phyloP scores from a whole-genome alignment of 2,329 filamentous ascomycete species.

The Pyricularia grisea region DNA sequence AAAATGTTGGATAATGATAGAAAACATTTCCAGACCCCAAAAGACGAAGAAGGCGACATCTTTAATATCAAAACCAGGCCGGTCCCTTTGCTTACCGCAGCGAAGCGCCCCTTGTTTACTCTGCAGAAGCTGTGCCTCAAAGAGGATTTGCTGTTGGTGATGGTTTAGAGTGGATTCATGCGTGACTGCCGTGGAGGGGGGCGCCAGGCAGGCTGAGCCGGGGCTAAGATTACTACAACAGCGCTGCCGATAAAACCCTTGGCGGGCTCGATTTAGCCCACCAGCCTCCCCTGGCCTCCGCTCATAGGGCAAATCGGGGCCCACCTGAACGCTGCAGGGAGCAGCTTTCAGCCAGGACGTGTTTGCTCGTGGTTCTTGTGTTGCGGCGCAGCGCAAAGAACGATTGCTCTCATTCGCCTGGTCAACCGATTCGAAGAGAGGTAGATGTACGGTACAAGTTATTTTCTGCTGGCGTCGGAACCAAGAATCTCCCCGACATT shows the following conservation, averaged over 20 bases:
- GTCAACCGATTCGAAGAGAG: neutral
- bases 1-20: neutral
- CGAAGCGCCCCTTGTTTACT: neutral
- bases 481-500: neutral
- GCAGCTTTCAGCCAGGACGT: neutral
- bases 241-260: neutral
- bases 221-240: slow-evolving; percentile 1
- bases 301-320: neutral
- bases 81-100: neutral
- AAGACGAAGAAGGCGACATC: neutral
- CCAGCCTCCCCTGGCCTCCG: neutral
- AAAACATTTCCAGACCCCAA: neutral
- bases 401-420: neutral
- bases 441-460: neutral
- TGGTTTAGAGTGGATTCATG: neutral
- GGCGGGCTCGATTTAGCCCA: neutral
- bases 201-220: neutral
- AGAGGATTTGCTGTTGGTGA: neutral
- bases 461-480: neutral
- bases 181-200: neutral
- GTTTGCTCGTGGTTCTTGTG: neutral
- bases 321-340: neutral
- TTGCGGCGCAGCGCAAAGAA: neutral
- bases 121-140: neutral
- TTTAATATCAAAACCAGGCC: neutral